Evolutionary conservation across 2,329 filamentous ascomycete species (phyloP), one percentile per base, ranked within the genome.

Genomic region (Biscogniauxia sp.): DNA sequence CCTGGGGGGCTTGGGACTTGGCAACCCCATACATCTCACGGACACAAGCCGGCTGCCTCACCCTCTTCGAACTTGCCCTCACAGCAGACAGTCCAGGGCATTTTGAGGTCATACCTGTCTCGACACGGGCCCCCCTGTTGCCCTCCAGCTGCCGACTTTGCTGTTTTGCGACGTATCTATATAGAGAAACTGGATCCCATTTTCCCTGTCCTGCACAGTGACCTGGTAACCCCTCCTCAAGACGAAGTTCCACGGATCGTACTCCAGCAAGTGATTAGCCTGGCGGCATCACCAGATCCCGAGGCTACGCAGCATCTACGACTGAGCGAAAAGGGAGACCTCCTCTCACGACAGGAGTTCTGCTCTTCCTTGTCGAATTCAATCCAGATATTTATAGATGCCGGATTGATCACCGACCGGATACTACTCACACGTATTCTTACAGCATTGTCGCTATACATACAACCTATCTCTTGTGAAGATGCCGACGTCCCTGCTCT

Each of bases 1-100:
- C 80, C 80, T 32, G 81, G 82, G 54, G 83, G 84, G 50, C 77
- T 86, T 1, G 84, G 84, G 6, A 79, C 86, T 19, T 87, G 83
- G 82, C 76, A 85, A 15, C 74, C 76, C 23, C 66, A 64, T 28
- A 60, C 11, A n/a, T 62, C 55, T 65, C 58, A 51, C 68, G 62
- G 66, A 72, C 6, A 64, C 61, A 61, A 56, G 57, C 66, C 20
- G 68, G 73, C 15, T 68, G 74, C 54, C 65, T 69, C 2, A 73
- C 74, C 11, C 76, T 74, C 0, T 73, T 73, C 1, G 67, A 58
- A 56, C 9, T 66, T 66, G 3, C 66, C 69, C 2, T 68, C 69
- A n/a, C 60, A 67, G 32, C 66, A 66, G 26, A 68, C 67, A 1
- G 67, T 72, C 15, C 72, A 72, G 52, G 66, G 69, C 17, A 64